Evolutionary conservation across 192 early-diverging fungal genomes (phyloP).

Genomic region (Geranomyces variabilis): DNA sequence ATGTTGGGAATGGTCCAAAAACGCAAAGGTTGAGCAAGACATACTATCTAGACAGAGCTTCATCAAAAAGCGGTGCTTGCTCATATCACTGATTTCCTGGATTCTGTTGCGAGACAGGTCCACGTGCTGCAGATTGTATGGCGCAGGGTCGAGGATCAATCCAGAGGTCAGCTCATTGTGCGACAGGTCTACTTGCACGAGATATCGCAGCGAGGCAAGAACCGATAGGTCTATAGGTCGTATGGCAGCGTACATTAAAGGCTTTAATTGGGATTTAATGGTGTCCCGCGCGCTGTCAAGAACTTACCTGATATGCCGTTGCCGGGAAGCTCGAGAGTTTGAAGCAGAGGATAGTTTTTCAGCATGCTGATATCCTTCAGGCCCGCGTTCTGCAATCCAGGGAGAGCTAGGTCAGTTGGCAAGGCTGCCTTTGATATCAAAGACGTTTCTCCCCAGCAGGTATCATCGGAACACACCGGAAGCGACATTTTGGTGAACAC

Average conservation of each 20-base stretch:
- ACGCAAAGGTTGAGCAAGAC: slow-evolving; percentile 8
- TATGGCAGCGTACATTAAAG: background rate
- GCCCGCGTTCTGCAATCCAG: slow-evolving; percentile 35
- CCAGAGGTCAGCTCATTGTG: slow-evolving; percentile 50
- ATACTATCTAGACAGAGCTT: slow-evolving; percentile 49
- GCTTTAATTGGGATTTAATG: too few relatives aligned
- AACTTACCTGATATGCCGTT: slow-evolving; percentile 48
- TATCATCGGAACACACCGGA: slow-evolving; percentile 35
- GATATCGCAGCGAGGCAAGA: slow-evolving; percentile 44
- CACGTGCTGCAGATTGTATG: slow-evolving; percentile 57
- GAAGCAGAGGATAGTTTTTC: slow-evolving; percentile 44
- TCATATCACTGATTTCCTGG: slow-evolving; percentile 40
- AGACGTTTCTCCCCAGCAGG: background rate
- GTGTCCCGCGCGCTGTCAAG: too few relatives aligned
- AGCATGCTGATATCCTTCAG: slow-evolving; percentile 41
- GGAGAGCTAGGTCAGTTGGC: too few relatives aligned
- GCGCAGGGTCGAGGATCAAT: slow-evolving; percentile 41
- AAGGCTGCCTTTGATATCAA: background rate
- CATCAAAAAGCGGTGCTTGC: slow-evolving; percentile 49
- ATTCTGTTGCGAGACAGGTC: slow-evolving; percentile 60
- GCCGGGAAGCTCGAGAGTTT: slow-evolving; percentile 50
- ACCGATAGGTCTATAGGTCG: slow-evolving; percentile 33
- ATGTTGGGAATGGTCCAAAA: background rate
- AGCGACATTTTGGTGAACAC: slow-evolving; percentile 51
- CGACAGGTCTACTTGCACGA: slow-evolving; percentile 56